These are phyloP conservation scores for Leishmania amazonensis DNA, from an alignment of 208 protist genomes.

Conservation along the genomic window DNA sequence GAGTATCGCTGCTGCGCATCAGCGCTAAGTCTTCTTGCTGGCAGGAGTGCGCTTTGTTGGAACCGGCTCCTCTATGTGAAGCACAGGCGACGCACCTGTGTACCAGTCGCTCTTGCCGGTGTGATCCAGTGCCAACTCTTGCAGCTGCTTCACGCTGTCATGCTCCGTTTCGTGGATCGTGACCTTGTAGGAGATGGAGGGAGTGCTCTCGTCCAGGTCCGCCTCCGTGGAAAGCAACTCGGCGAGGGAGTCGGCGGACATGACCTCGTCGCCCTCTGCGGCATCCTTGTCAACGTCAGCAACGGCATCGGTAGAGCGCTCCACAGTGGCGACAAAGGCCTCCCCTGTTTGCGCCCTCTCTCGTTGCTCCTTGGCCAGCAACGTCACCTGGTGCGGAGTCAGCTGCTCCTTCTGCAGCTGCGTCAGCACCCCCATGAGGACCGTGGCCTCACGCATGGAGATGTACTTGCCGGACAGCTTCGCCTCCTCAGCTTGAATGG, in stretches of 20 bases:
- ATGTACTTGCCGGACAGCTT: conserved; percentile 90
- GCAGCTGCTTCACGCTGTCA: conserved; percentile 68
- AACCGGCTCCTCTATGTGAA: conserved; percentile 23
- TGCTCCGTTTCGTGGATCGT: conserved; percentile 36
- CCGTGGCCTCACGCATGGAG: conserved; percentile 89
- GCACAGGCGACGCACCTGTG: conserved; percentile 39
- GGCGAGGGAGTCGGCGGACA: conserved; percentile 69
- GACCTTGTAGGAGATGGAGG: conserved; percentile 42
- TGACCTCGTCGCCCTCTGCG: conserved; percentile 6
- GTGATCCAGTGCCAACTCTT: conserved; percentile 56
- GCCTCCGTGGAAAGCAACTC: conserved; percentile 56
- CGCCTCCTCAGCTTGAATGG: conserved; percentile 90
- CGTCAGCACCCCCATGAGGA: conserved; percentile 82
- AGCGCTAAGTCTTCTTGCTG: background rate
- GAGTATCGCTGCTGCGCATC: background rate
- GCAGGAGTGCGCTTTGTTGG: conserved; percentile 11
- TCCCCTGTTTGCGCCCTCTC: conserved; percentile 36
- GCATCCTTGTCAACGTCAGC: conserved; percentile 10
- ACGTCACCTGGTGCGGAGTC: conserved; percentile 80
- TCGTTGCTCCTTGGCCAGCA: conserved; percentile 66
- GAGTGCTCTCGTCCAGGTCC: conserved; percentile 17
- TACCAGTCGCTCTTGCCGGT: conserved; percentile 71
- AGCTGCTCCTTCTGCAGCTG: conserved; percentile 88
- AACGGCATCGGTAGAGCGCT: conserved; percentile 14
- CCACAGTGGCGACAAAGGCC: conserved; percentile 46